A percentile compares a stretch with the other conserved stretches of the same genome.
phyloP scores from a whole-genome alignment of 1,284 basidiomycete species.

The Mycena citricolor region DNA sequence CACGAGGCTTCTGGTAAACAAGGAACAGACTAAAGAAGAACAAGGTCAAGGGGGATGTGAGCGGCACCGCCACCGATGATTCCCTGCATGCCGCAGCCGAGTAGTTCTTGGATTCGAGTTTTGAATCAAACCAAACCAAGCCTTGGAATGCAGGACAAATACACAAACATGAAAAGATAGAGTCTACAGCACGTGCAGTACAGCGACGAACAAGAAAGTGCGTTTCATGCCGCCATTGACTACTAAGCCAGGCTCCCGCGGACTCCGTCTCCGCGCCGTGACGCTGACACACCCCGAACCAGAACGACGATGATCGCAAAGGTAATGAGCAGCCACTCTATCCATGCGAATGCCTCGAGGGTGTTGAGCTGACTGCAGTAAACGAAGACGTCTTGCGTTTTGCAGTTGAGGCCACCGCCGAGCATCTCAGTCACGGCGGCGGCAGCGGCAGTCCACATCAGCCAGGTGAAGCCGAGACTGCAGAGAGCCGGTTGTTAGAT shows the following conservation, averaged over 20 bases:
- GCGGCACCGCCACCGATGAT: too few relatives aligned
- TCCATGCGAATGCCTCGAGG: slow-evolving; percentile 59
- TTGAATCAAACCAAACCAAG: too few relatives aligned
- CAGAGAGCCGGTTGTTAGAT: slow-evolving; percentile 34
- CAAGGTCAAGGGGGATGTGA: too few relatives aligned
- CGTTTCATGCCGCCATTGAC: too few relatives aligned
- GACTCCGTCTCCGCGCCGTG: slow-evolving; percentile 57
- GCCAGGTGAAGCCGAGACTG: slow-evolving; percentile 59
- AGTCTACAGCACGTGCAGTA: too few relatives aligned
- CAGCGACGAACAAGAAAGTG: too few relatives aligned
- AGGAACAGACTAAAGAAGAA: too few relatives aligned
- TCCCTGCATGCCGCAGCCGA: too few relatives aligned
- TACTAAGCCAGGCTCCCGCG: slow-evolving; percentile 48
- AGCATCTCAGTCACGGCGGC: slow-evolving; percentile 64
- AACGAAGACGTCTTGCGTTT: slow-evolving; percentile 42
- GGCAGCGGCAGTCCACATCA: slow-evolving; percentile 68
- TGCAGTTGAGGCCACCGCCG: slow-evolving; percentile 67
- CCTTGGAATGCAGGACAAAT: too few relatives aligned
- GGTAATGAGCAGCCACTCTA: slow-evolving; percentile 60
- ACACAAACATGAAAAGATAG: too few relatives aligned
- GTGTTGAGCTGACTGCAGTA: slow-evolving; percentile 72
- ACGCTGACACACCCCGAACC: slow-evolving; percentile 49
- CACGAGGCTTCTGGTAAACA: too few relatives aligned
- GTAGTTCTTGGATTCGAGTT: too few relatives aligned
- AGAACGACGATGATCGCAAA: slow-evolving; percentile 52